phyloP scores from a whole-genome alignment of 768 basidiomycete genomes.

The Pisolithus marmoratus region DNA sequence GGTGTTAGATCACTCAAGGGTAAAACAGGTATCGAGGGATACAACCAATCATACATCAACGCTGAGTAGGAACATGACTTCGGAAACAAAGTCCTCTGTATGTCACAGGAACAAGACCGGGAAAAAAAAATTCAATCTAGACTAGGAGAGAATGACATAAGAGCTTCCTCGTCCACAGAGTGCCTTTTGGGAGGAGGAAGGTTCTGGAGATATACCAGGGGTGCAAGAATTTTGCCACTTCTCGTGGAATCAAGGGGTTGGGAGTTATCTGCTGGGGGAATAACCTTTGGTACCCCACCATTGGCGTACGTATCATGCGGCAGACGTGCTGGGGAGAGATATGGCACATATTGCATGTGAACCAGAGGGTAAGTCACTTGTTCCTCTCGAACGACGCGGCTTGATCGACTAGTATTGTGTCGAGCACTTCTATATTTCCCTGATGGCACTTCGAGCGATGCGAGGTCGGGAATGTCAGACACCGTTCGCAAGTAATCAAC shows the following conservation, averaged over 20 bases:
- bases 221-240: constrained; percentile 41
- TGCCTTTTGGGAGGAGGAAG: constrained; percentile 59
- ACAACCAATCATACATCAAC: neutral
- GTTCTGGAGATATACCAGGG: constrained; percentile 56
- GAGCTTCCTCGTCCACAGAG: constrained; percentile 63
- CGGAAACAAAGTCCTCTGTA: constrained; percentile 2
- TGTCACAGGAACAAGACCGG: constrained; percentile 9
- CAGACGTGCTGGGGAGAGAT: constrained; percentile 23
- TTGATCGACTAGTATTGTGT: constrained; percentile 42
- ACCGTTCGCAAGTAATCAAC: constrained; percentile 52
- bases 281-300: neutral
- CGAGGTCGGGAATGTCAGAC: constrained; percentile 52
- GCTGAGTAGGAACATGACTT: neutral
- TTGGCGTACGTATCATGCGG: constrained; percentile 8
- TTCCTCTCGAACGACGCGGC: constrained; percentile 27
- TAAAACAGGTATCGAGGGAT: neutral
- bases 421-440: constrained; percentile 66
- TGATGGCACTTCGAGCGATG: constrained; percentile 47
- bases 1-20: too few relatives aligned
- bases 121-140: constrained; percentile 21
- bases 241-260: constrained; percentile 8
- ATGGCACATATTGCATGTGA: constrained; percentile 26
- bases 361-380: constrained; percentile 11
- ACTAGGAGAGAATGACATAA: constrained; percentile 50
- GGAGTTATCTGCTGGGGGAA: neutral